Percentiles rank a stretch among this genome's conserved stretches.
These are phyloP conservation scores for Capsicum chinense DNA, from an alignment of 257 asterid genomes.

Conservation along the genomic window DNA sequence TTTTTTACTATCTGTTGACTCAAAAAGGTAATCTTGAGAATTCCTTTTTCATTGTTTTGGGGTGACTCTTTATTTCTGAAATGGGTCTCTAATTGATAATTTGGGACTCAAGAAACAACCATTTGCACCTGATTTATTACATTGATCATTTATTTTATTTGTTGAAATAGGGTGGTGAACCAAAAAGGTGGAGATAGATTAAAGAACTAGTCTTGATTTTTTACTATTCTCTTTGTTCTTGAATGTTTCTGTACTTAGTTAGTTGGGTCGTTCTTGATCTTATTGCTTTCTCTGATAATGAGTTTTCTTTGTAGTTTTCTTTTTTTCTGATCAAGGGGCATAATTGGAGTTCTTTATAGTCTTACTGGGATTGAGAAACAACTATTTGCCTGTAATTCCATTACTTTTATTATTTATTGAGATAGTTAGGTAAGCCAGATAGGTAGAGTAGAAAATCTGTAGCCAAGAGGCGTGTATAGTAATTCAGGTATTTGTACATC, in stretches of 20 bases:
- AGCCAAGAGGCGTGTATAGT: neutral
- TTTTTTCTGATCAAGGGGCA: neutral
- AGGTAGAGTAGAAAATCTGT: neutral
- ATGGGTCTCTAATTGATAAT: neutral
- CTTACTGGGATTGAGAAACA: neutral
- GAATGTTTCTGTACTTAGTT: no score
- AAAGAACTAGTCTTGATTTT: neutral
- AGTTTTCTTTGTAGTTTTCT: neutral
- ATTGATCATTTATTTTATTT: neutral
- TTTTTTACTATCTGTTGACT: neutral
- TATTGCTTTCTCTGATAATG: neutral
- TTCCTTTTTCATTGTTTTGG: neutral
- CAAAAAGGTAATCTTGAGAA: neutral
- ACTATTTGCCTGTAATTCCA: neutral
- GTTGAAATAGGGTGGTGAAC: neutral
- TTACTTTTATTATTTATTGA: neutral
- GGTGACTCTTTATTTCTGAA: neutral
- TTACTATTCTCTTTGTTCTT: neutral
- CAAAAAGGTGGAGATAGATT: neutral
- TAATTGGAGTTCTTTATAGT: neutral
- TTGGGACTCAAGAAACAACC: neutral
- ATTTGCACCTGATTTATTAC: neutral
- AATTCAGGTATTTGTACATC: neutral
- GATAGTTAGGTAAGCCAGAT: no score
- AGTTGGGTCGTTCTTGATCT: slow-evolving; percentile 13